Base-by-base conservation (phyloP, 805 yeast species). In the Wickerhamomyces pijperi region DNA sequence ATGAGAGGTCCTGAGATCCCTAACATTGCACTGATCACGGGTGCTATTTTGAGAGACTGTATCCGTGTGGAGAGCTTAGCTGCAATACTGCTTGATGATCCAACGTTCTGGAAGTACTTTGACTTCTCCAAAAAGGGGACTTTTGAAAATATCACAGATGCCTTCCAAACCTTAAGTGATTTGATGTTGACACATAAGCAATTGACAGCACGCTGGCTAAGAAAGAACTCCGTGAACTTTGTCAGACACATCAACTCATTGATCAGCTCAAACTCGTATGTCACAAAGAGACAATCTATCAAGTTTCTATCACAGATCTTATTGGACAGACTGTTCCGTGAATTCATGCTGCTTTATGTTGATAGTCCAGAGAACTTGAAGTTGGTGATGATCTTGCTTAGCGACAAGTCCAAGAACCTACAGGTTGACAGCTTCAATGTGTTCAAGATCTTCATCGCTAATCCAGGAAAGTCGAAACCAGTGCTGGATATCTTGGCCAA, bases 401-500 rank as follows among this genome's bases (percentile, higher is more conserved):
- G 92, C 42, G 97, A 90, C 58, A 83, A 82, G 60, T 85, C 94
- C 46, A 83, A 82, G 54, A 88, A 88, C 58, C 70, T 92, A 42
- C 96, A 88, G 56, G 60, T 76, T 39, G 97, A 92, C 58, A 87
- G 95, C 4, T 92, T 92, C 55, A 88, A 92, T 47, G 81, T 90
- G 31, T 90, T 92, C 65, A 92, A 90, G 61, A 82, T 88, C 32
- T 86, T 92, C 60, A 87, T 87, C n/a, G 97, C 96, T 4, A 92
- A 92, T 59, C 98, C 98, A 5, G 78, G 81, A 46, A 88, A 88
- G 57, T 69, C 86, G 3, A 86, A 80, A 56, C 76, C 80, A 7
- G 77, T 92, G 2, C 62, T 72, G 39, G 96, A 90, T 58, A 82
- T 90, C 17, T 65, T 92, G 47, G 74, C 78, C 35, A 87, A 88